Base-by-base conservation (phyloP, 2,329 filamentous ascomycete genomes). In the Trichoderma oligosporum region DNA sequence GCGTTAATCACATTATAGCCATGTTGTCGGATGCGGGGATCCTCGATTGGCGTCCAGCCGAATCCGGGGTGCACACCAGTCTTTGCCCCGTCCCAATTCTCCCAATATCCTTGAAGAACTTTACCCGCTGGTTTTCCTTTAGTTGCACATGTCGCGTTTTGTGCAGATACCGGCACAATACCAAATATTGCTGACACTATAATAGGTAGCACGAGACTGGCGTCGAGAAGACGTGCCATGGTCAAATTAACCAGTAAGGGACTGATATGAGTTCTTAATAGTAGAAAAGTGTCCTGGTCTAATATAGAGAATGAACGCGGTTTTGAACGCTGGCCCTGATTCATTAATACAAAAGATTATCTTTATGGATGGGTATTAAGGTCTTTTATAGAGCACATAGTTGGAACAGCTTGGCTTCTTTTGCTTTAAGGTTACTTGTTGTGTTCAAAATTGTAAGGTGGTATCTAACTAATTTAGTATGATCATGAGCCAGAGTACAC, bases 1-100 rank as follows among this genome's bases (percentile, higher is more conserved):
- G 69, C 69, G 36, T 63, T 68, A 48, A 70, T 66, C 9, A 72
- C 70, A 44, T 72, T 72, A 62, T 72, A 72, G 31, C 70, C 70
- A 44, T 71, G 65, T 11, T 62, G 35, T 22, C 25, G 47, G 51
- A 72, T 69, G 41, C 51, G 56, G 12, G 70, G 60, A 59, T 71
- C 61, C 7, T 62, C 45, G 51, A 72, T 71, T 1, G 68, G 65
- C 11, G 66, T 70, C 69, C 69, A 72, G 48, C 70, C 70, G 52
- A 71, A 66, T 3, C 52, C 53, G 7, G 70, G 69, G 60, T 72
- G 70, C 2, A 70, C 68, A 14, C 68, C 69, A 53, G 69, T 71
- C 22, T 48, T 59, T 12, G 69, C 41, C 29, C 69, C 69, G 56
- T 72, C 69, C 70, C 70, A 72, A 60, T 71, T 72, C 62, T 72